Percentiles rank a stretch among this genome's conserved stretches.
These are phyloP conservation scores for Neoboletus subvelutipes DNA, from an alignment of 768 basidiomycete species.

Conservation along the genomic window DNA sequence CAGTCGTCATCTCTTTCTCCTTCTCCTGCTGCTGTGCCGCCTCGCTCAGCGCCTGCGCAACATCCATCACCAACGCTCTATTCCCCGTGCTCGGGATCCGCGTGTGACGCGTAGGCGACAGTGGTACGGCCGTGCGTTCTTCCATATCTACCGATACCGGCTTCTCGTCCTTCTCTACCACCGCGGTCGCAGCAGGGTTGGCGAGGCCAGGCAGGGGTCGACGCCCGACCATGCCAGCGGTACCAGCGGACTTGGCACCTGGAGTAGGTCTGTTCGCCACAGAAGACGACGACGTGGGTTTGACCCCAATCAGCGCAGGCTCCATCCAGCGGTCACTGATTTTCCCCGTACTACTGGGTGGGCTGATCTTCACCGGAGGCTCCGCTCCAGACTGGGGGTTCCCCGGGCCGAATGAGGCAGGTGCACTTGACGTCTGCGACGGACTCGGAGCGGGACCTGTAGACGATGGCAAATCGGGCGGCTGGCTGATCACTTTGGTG, in stretches of 20 bases:
- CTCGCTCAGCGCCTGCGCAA: slow-evolving; percentile 60
- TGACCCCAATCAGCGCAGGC: slow-evolving; percentile 34
- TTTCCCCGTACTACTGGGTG: slow-evolving; percentile 12
- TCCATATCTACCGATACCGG: slow-evolving; percentile 18
- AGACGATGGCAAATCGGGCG: slow-evolving; percentile 3
- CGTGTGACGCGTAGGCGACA: slow-evolving; percentile 42
- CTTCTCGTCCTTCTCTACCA: slow-evolving; percentile 8
- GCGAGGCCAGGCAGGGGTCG: slow-evolving; percentile 45
- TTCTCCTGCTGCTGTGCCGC: slow-evolving; percentile 21
- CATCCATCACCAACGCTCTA: slow-evolving; percentile 75
- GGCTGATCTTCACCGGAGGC: slow-evolving; percentile 5
- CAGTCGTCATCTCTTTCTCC: background rate
- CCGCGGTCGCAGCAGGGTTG: background rate
- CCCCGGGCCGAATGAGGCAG: slow-evolving; percentile 1
- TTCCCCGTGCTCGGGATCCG: slow-evolving; percentile 70
- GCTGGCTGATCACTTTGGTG: background rate
- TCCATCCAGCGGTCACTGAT: slow-evolving; percentile 36
- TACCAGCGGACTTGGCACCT: slow-evolving; percentile 13
- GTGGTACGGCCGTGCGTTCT: slow-evolving; percentile 15
- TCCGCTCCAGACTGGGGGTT: background rate
- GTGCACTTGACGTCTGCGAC: background rate
- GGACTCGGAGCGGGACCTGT: slow-evolving; percentile 5
- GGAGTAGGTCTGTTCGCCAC: background rate
- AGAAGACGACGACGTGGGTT: slow-evolving; percentile 13
- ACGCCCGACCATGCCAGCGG: slow-evolving; percentile 36